Percentiles rank a stretch among this genome's conserved stretches.
Evolutionary conservation across 2,329 filamentous ascomycete species (phyloP).

Genomic region (Achaetomium macrosporum): DNA sequence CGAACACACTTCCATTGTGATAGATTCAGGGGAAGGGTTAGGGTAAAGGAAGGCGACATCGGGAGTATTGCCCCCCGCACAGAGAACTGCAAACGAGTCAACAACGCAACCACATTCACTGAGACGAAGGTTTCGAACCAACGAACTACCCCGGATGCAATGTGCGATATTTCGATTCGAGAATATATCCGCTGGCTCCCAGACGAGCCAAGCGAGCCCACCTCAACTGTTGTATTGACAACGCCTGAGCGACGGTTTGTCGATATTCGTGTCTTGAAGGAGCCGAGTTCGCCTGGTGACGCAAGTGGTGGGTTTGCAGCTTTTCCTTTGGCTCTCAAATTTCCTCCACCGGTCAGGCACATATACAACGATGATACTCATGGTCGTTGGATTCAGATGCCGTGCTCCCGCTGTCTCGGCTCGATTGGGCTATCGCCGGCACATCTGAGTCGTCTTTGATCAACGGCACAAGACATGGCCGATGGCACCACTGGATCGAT

Average conservation of each 20-base stretch:
- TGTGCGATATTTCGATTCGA: slow-evolving; percentile 51
- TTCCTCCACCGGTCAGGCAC: too few relatives aligned
- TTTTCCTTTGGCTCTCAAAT: neutral
- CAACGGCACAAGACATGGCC: slow-evolving; percentile 30
- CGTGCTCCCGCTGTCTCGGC: slow-evolving; percentile 22
- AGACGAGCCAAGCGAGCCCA: slow-evolving; percentile 49
- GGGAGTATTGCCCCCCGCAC: too few relatives aligned
- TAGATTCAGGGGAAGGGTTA: too few relatives aligned
- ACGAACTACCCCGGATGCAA: slow-evolving; percentile 15
- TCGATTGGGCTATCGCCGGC: slow-evolving; percentile 64
- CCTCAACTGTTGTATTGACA: slow-evolving; percentile 59
- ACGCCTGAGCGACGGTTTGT: slow-evolving; percentile 53
- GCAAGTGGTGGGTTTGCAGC: neutral
- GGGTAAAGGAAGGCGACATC: too few relatives aligned
- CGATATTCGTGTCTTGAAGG: slow-evolving; percentile 49
- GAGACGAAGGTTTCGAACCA: neutral
- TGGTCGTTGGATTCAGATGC: neutral
- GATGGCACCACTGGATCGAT: slow-evolving; percentile 57
- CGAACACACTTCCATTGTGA: too few relatives aligned
- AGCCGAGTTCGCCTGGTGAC: neutral
- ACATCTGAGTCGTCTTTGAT: slow-evolving; percentile 36
- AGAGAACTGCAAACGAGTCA: too few relatives aligned
- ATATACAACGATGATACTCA: neutral
- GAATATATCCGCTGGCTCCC: slow-evolving; percentile 55
- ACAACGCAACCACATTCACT: too few relatives aligned